Conservation (phyloP, 176 grass and related monocot species). For the Triticum urartu region DNA sequence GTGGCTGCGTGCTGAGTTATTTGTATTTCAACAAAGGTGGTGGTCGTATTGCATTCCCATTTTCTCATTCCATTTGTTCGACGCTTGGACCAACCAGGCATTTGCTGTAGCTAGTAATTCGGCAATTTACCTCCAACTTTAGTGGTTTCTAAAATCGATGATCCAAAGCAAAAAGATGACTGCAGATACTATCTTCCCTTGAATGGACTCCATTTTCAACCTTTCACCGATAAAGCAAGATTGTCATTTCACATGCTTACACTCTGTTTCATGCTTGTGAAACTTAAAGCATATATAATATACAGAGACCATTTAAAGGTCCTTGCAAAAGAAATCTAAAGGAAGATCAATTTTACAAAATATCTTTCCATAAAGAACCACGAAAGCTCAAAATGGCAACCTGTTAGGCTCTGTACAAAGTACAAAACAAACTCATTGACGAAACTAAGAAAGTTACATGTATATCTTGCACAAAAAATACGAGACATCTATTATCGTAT, state of each 20-base stretch:
- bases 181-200: not conserved
- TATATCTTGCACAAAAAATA: not conserved
- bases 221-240: no score
- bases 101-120: not conserved
- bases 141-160: not conserved
- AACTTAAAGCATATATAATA: not conserved
- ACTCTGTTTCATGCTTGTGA: not conserved
- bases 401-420: not conserved
- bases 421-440: not conserved
- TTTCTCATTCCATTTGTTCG: not conserved
- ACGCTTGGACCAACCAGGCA: not conserved
- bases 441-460: not conserved
- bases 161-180: not conserved
- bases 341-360: slow-evolving; percentile 4
- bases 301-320: no score
- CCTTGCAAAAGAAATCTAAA: no score
- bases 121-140: not conserved
- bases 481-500: not conserved
- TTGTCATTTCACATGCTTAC: not conserved
- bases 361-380: not conserved
- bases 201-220: not conserved
- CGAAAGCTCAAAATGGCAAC: not conserved
- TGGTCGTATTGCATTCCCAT: not conserved
- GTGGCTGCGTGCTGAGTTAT: not conserved
- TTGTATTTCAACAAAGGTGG: no score